Conservation (phyloP, 108 stramenopile species). For the Nitzschia sp. region DNA sequence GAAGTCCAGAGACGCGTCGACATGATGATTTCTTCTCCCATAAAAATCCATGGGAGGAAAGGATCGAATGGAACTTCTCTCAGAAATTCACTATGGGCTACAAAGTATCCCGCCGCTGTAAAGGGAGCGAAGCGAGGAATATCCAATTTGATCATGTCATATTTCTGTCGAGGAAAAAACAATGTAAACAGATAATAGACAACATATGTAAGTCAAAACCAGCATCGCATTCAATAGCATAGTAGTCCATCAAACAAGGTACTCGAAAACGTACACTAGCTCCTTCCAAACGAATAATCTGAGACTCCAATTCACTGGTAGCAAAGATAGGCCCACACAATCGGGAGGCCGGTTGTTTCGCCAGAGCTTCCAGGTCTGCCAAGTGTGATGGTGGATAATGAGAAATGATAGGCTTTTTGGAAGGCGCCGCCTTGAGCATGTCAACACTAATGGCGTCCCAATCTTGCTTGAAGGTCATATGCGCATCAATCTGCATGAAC, state of each 20-base stretch:
- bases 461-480: constrained; percentile 71
- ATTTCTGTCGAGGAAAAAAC: constrained; percentile 30
- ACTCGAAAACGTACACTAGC: constrained; percentile 35
- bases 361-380: constrained; percentile 48
- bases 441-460: constrained; percentile 87
- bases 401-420: constrained; percentile 83
- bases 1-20: constrained; percentile 89
- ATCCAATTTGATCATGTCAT: constrained; percentile 57
- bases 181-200: neutral
- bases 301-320: constrained; percentile 77
- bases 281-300: constrained; percentile 85
- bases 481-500: constrained; percentile 96
- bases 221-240: neutral
- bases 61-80: constrained; percentile 94
- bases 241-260: neutral
- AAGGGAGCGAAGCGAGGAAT: constrained; percentile 82
- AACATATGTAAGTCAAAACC: neutral
- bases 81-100: constrained; percentile 57
- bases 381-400: constrained; percentile 85
- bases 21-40: constrained; percentile 96
- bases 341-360: constrained; percentile 49
- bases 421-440: constrained; percentile 76
- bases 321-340: constrained; percentile 88
- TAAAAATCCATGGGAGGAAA: constrained; percentile 96
- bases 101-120: constrained; percentile 77